A percentile compares a stretch with the other conserved stretches of the same genome.
These are phyloP conservation scores for Moricandia arvensis DNA, from an alignment of 345 rosid genomes.

Conservation along the genomic window DNA sequence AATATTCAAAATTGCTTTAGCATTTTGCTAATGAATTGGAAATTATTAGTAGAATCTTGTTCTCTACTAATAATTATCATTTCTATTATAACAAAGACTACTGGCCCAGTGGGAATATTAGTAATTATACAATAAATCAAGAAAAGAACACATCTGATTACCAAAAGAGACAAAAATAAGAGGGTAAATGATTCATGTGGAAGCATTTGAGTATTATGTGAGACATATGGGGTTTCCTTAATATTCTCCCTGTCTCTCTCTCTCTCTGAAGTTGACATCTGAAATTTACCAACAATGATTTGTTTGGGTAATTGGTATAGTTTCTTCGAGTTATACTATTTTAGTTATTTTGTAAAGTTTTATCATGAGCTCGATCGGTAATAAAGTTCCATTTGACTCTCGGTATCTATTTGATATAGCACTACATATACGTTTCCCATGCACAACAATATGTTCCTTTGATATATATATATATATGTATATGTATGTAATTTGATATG, in stretches of 20 bases:
- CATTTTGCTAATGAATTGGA: slow-evolving; percentile 20
- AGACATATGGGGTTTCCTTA: slow-evolving; percentile 24
- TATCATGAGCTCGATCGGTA: slow-evolving; percentile 16
- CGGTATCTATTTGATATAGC: background rate
- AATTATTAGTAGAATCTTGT: slow-evolving; percentile 8
- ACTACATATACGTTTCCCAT: background rate
- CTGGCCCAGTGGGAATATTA: background rate
- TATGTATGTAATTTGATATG: background rate
- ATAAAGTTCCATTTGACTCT: slow-evolving; percentile 15
- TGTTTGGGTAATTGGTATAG: slow-evolving; percentile 31
- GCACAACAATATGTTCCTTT: background rate
- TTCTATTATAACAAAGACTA: background rate
- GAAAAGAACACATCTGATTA: background rate
- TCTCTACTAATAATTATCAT: slow-evolving; percentile 2
- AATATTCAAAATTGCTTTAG: slow-evolving; percentile 3
- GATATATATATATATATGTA: background rate
- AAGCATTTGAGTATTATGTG: slow-evolving; percentile 30
- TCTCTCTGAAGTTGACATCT: slow-evolving; percentile 29
- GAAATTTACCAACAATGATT: slow-evolving; percentile 32
- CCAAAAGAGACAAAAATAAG: background rate
- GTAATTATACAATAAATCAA: background rate
- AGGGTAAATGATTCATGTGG: background rate
- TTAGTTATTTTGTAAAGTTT: slow-evolving; percentile 31
- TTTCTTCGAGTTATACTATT: slow-evolving; percentile 11
- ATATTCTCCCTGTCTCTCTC: background rate